Percentiles rank a stretch among this genome's conserved stretches.
phyloP scores from a whole-genome alignment of 169 alveolate species.

The Eimeria mitis region DNA sequence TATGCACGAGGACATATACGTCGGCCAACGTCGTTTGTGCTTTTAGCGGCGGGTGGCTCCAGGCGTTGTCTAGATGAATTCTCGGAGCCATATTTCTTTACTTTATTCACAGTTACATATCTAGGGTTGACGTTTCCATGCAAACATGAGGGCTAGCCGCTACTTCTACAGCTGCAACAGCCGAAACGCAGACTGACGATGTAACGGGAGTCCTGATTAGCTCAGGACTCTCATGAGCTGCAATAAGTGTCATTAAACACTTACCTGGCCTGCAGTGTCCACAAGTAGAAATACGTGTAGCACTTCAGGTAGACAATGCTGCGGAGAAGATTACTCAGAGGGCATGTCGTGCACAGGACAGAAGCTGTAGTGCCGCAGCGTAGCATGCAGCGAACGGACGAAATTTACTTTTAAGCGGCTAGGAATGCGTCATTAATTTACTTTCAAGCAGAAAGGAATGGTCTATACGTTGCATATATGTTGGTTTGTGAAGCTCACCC shows the following conservation, averaged over 20 bases:
- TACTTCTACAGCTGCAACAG: background rate
- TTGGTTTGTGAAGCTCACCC: background rate
- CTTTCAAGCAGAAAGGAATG: background rate
- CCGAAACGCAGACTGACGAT: background rate
- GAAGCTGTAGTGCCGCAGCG: too few species aligned
- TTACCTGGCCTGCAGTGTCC: background rate
- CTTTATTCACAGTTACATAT: background rate
- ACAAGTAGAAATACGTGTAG: background rate
- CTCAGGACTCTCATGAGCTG: background rate
- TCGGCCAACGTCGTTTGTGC: background rate
- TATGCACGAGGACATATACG: background rate
- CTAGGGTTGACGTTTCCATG: background rate
- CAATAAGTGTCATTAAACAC: background rate
- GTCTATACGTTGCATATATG: background rate
- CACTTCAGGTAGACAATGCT: background rate
- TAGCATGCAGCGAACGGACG: background rate
- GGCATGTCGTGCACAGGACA: background rate
- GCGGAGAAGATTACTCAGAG: background rate
- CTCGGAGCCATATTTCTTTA: background rate
- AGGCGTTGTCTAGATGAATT: background rate
- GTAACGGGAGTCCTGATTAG: background rate
- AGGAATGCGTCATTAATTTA: too few species aligned
- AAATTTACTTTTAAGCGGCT: background rate
- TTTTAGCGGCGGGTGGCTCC: background rate
- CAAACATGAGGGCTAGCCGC: background rate